Evolutionary conservation across 75 land plant genomes (phyloP), one percentile per base, ranked within the genome.

Genomic region (Gnetum montanum): DNA sequence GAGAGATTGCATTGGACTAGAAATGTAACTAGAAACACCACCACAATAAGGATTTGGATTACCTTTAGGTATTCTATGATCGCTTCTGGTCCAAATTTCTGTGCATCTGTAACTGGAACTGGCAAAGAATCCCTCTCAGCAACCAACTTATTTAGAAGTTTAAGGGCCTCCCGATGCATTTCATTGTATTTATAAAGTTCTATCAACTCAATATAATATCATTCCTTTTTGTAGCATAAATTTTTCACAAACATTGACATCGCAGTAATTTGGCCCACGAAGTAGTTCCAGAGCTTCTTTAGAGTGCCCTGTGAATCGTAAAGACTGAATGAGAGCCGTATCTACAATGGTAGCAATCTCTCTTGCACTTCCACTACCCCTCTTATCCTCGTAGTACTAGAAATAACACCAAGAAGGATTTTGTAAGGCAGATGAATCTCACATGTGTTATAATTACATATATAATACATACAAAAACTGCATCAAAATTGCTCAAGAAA

Each of bases 21-120:
- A n/a, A n/a, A n/a, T n/a, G n/a, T n/a, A n/a, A n/a, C n/a, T n/a
- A n/a, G n/a, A n/a, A n/a, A n/a, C n/a, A n/a, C n/a, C n/a, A n/a
- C n/a, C n/a, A n/a, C n/a, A n/a, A n/a, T n/a, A n/a, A n/a, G n/a
- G n/a, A n/a, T n/a, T n/a, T n/a, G n/a, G n/a, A n/a, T 36, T 70
- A 86, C 91, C 87, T 86, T 81, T 18, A 93, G 80, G 66, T 89
- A 88, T 27, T 89, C 85, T 60, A 94, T 80, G 54, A 94, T 80
- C 67, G 77, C 64, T 49, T 85, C 60, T 41, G 87, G 73, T 19
- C 70, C 79, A 57, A 82, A 75, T 59, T 77, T 82, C 37, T 78
- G 73, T 37, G 58, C 33, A 30, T 66, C 68, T 31, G 73, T 67
- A 50, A 71, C 28, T 37, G 63, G 75, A 34, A 31, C 45, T n/a